Percentiles rank a stretch among this genome's conserved stretches.
phyloP scores from a whole-genome alignment of 2,329 filamentous ascomycete genomes.

The Aspergillus sp. region DNA sequence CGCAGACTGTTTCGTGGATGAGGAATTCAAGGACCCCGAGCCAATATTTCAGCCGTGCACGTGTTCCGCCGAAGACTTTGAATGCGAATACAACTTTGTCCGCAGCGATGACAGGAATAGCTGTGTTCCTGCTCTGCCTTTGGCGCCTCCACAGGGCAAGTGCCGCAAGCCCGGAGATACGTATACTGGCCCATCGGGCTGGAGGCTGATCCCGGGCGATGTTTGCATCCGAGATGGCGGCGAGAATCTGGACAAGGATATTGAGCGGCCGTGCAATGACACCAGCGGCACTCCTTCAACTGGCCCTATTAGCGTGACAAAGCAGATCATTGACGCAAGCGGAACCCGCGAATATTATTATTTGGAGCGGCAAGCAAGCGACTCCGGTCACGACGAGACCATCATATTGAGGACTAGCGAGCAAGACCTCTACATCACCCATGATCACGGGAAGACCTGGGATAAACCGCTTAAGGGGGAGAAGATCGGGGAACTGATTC shows the following conservation, averaged over 20 bases:
- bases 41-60: constrained; percentile 65
- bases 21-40: constrained; percentile 70
- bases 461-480: constrained; percentile 59
- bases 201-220: constrained; percentile 81
- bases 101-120: constrained; percentile 55
- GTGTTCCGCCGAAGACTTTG: constrained; percentile 77
- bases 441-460: constrained; percentile 87
- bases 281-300: constrained; percentile 44
- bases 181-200: constrained; percentile 81
- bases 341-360: constrained; percentile 56
- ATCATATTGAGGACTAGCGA: constrained; percentile 52
- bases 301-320: constrained; percentile 56
- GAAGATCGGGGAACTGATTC: constrained; percentile 60
- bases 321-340: constrained; percentile 54
- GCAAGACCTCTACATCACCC: constrained; percentile 60
- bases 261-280: constrained; percentile 69
- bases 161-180: constrained; percentile 64
- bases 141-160: constrained; percentile 59
- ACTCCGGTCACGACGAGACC: constrained; percentile 61
- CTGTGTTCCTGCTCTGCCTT: constrained; percentile 56
- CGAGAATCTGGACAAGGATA: constrained; percentile 58
- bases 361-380: constrained; percentile 64
- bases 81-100: constrained; percentile 91
- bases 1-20: constrained; percentile 78
- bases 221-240: constrained; percentile 55